These are phyloP conservation scores for Beauveria caledonica DNA, from an alignment of 2,329 filamentous ascomycete genomes.

Conservation along the genomic window DNA sequence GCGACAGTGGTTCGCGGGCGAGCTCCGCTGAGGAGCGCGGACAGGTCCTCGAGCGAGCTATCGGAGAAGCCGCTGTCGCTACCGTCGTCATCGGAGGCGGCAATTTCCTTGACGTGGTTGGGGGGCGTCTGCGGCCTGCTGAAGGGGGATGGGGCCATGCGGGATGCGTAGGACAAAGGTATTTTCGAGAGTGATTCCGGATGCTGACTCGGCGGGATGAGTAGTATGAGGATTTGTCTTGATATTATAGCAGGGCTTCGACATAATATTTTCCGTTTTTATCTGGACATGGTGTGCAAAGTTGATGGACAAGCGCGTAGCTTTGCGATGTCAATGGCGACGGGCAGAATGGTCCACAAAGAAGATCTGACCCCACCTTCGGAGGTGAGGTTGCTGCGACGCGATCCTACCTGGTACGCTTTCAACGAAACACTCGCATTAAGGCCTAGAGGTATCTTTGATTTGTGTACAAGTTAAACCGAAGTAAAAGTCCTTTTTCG, in stretches of 20 bases:
- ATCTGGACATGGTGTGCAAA: neutral
- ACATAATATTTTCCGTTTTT: neutral
- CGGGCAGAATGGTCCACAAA: neutral
- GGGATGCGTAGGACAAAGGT: neutral
- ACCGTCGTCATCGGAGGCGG: slow-evolving; percentile 65
- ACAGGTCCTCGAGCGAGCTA: slow-evolving; percentile 48
- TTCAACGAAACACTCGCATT: too few relatives aligned
- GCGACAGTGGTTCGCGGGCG: slow-evolving; percentile 14
- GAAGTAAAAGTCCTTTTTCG: too few relatives aligned
- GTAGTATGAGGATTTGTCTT: neutral
- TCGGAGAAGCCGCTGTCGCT: slow-evolving; percentile 46
- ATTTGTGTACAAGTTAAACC: too few relatives aligned
- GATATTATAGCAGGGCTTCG: too few relatives aligned
- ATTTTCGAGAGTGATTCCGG: neutral
- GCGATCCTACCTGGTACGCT: too few relatives aligned
- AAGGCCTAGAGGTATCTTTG: too few relatives aligned
- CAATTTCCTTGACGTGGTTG: slow-evolving; percentile 38
- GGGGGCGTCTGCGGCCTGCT: slow-evolving; percentile 35
- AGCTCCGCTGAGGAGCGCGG: slow-evolving; percentile 23
- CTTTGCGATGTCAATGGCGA: neutral
- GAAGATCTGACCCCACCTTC: neutral
- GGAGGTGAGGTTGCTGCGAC: neutral
- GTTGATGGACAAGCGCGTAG: neutral
- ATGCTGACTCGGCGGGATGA: neutral
- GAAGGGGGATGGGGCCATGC: slow-evolving; percentile 15